Evolutionary conservation across 1,284 basidiomycete genomes (phyloP), one percentile per base, ranked within the genome.

Genomic region (Agaricales sp.): DNA sequence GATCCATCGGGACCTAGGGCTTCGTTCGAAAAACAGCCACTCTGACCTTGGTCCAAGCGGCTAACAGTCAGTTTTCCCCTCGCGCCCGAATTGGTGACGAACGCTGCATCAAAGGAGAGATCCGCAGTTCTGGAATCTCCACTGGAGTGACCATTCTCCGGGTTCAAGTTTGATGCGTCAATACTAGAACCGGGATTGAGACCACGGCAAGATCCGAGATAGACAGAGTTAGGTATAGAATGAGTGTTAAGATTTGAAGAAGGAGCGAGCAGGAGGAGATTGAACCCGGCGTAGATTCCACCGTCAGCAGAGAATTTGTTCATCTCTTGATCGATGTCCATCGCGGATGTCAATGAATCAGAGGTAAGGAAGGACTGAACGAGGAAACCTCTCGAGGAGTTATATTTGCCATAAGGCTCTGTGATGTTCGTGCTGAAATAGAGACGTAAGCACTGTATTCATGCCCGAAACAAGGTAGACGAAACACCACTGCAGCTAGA

Each of bases 401-500:
- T 55, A 56, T 74, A 77, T 50, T 64, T 57, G 52, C 59, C 61
- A 38, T 60, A 51, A 18, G 74, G 68, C 62, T 90, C 86, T 43
- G 82, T 85, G 61, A 90, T 87, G 66, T 90, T 90, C 24, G 87
- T 90, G 59, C 84, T 87, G 23, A 39, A 43, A 53, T 53, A 30
- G 53, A 54, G 60, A 53, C 48, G 51, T 58, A 19, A 47, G 39
- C 21, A 18, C 22, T 48, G 49, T 53, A 18, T 25, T 44, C 50
- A 47, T 38, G 48, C 22, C 49, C 47, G 47, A 52, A 52, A 47
- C 26, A 38, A 49, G 44, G 24, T 50, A 24, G 50, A 45, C 49
- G 41, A 43, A 54, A 53, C 46, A 53, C 45, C 44, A 30, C 14
- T 14, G 52, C 44, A 38, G 47, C 43, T n/a, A n/a, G n/a, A n/a